Evolutionary conservation across 2,329 filamentous ascomycete species (phyloP).

Genomic region (Graphilbum ipis-grandicollis): DNA sequence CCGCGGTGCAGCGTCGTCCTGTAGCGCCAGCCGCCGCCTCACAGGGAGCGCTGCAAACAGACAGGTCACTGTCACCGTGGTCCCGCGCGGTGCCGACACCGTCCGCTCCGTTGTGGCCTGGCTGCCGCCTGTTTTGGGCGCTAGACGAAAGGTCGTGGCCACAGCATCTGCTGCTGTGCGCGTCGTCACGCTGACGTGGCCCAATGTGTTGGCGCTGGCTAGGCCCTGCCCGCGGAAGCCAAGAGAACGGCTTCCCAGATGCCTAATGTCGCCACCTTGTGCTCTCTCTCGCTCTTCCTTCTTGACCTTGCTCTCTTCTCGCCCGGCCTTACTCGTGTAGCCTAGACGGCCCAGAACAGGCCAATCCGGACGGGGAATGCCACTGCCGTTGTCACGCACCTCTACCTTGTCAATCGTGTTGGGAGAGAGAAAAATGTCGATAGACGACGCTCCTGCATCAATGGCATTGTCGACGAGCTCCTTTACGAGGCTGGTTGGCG

Average conservation of each 20-base stretch:
- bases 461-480: constrained; percentile 65
- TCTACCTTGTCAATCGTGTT: constrained; percentile 54
- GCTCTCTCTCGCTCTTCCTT: too few relatives aligned
- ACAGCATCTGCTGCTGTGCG: constrained; percentile 42
- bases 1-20: constrained; percentile 30
- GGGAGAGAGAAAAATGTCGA: constrained; percentile 45
- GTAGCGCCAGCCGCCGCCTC: constrained; percentile 38
- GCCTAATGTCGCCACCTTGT: background rate
- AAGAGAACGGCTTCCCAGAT: constrained; percentile 32
- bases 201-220: constrained; percentile 44
- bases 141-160: constrained; percentile 31
- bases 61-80: constrained; percentile 41
- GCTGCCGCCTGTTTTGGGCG: constrained; percentile 22
- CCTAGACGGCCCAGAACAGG: constrained; percentile 44
- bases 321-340: constrained; percentile 65
- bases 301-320: too few relatives aligned
- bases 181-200: constrained; percentile 44
- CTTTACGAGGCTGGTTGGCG: constrained; percentile 48
- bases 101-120: constrained; percentile 14
- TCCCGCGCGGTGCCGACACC: constrained; percentile 44
- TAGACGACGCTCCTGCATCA: constrained; percentile 48
- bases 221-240: constrained; percentile 64
- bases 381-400: constrained; percentile 57
- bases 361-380: constrained; percentile 47
- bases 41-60: constrained; percentile 47